Percentiles rank a stretch among this genome's conserved stretches.
These are phyloP conservation scores for Pluteus cervinus DNA, from an alignment of 768 basidiomycete species.

Conservation along the genomic window DNA sequence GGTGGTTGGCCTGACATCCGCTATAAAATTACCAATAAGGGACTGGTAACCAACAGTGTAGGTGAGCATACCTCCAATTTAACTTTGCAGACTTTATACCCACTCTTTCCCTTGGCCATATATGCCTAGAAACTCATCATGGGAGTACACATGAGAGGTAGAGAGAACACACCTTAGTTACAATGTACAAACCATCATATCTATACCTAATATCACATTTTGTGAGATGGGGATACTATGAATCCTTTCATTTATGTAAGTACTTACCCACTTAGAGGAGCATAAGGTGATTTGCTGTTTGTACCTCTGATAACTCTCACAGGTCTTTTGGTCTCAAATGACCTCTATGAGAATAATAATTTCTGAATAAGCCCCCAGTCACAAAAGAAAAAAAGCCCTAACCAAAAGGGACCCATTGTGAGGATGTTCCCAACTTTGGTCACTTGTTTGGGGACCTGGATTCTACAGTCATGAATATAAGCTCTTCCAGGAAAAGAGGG, in stretches of 20 bases:
- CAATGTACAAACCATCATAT: slow-evolving; percentile 37
- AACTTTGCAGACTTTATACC: slow-evolving; percentile 24
- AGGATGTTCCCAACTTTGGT: slow-evolving; percentile 29
- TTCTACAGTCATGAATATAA: slow-evolving; percentile 1
- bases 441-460: slow-evolving; percentile 18
- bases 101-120: slow-evolving; percentile 19
- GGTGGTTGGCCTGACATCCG: too few species aligned
- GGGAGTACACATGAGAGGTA: too few species aligned
- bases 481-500: neutral
- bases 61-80: slow-evolving; percentile 21
- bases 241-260: neutral
- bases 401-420: slow-evolving; percentile 29
- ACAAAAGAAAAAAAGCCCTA: neutral
- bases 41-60: too few species aligned
- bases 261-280: slow-evolving; percentile 27
- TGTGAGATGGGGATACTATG: neutral
- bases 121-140: slow-evolving; percentile 28
- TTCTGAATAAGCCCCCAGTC: neutral
- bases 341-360: too few species aligned
- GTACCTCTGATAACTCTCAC: slow-evolving; percentile 37
- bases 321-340: slow-evolving; percentile 22
- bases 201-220: slow-evolving; percentile 24
- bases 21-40: too few species aligned
- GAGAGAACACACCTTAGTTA: slow-evolving; percentile 27
- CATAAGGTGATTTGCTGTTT: slow-evolving; percentile 23